Percentiles rank a stretch among this genome's conserved stretches.
Conservation (phyloP, 1,139 yeast species). For the Taphrina pruni region DNA sequence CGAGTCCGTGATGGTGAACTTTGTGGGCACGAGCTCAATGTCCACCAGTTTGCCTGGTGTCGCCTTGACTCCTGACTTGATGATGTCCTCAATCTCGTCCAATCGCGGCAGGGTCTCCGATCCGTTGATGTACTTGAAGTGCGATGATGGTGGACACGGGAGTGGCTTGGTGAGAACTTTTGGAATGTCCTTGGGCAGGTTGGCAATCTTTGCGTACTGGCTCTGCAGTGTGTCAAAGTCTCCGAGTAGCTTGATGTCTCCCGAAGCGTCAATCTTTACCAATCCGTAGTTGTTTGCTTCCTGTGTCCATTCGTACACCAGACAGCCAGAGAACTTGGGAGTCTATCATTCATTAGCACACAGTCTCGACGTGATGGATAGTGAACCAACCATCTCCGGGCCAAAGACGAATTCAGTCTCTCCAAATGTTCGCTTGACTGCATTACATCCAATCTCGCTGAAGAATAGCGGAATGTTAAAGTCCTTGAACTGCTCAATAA, state of each 20-base stretch:
- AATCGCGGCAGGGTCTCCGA: conserved; percentile 17
- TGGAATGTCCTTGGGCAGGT: conserved; percentile 20
- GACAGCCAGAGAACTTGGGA: conserved; percentile 84
- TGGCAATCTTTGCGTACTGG: conserved; percentile 56
- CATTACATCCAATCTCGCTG: conserved; percentile 94
- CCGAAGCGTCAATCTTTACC: conserved; percentile 60
- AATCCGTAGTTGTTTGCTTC: conserved; percentile 89
- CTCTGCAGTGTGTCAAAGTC: conserved; percentile 64
- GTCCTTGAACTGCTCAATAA: conserved; percentile 62
- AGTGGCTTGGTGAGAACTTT: not conserved
- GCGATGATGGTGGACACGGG: conserved; percentile 4
- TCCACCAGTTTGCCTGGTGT: conserved; percentile 18
- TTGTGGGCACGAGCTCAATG: conserved; percentile 7
- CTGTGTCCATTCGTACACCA: conserved; percentile 88
- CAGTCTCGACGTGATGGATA: too few species aligned
- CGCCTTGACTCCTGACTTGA: conserved; percentile 12
- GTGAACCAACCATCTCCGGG: conserved; percentile 60
- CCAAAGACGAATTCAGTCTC: conserved; percentile 78
- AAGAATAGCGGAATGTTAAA: conserved; percentile 81
- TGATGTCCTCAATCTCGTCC: conserved; percentile 16
- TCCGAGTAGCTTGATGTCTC: conserved; percentile 62
- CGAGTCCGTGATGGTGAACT: conserved; percentile 16
- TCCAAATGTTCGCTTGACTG: conserved; percentile 71
- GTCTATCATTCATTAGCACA: conserved; percentile 47
- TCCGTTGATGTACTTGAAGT: conserved; percentile 13